These are phyloP conservation scores for Mycosphaerella arachidis DNA, from an alignment of 2,329 filamentous ascomycete species.

Conservation along the genomic window DNA sequence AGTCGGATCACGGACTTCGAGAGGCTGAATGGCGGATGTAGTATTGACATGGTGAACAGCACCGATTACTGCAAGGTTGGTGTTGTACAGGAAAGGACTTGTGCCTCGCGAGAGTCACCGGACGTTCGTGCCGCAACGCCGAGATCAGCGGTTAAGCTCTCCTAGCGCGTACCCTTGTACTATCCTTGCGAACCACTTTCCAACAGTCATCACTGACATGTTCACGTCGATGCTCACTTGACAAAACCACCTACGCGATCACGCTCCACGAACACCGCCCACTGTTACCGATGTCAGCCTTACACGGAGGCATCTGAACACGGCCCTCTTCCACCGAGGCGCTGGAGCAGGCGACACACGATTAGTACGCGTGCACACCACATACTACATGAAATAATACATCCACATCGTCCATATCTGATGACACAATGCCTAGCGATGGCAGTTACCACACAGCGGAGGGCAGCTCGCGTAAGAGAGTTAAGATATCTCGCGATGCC, in stretches of 20 bases:
- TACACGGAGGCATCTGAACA: not conserved
- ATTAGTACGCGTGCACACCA: not conserved
- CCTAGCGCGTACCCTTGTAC: not conserved
- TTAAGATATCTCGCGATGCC: constrained; percentile 20
- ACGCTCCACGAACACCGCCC: not conserved
- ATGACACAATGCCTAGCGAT: constrained; percentile 13
- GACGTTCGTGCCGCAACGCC: too few relatives aligned
- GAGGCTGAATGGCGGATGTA: not conserved
- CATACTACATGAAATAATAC: not conserved
- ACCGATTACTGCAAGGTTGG: not conserved
- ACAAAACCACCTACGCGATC: not conserved
- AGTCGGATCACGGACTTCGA: not conserved
- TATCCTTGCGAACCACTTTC: not conserved
- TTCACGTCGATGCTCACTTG: not conserved
- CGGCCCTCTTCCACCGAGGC: not conserved
- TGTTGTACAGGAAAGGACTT: too few relatives aligned
- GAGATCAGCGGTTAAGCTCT: not conserved
- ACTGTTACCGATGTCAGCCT: not conserved
- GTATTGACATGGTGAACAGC: not conserved
- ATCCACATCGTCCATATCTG: not conserved
- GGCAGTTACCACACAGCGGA: constrained; percentile 13
- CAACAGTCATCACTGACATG: not conserved
- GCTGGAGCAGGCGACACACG: not conserved
- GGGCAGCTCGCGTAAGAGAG: constrained; percentile 22
- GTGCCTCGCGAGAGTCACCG: too few relatives aligned